phyloP scores from a whole-genome alignment of 2,329 filamentous ascomycete species.

The Camillea tinctor region DNA sequence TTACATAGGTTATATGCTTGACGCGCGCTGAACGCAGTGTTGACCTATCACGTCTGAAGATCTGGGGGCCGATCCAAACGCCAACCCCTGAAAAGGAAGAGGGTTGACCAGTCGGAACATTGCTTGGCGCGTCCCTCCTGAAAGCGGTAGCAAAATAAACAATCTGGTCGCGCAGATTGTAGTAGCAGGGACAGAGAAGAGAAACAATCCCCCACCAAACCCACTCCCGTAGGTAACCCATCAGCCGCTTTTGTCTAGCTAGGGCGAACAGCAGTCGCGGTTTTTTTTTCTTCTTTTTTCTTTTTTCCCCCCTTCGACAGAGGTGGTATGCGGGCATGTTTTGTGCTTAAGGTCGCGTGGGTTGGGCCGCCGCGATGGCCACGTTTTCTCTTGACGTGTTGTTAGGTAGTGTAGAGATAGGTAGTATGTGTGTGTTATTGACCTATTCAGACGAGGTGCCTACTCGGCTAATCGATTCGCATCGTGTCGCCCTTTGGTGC shows the following conservation, averaged over 20 bases:
- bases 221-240: neutral
- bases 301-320: conserved; percentile 5
- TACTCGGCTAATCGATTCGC: conserved; percentile 7
- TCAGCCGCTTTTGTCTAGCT: neutral
- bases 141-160: conserved; percentile 18
- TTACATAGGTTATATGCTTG: conserved; percentile 4
- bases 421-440: conserved; percentile 22
- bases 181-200: conserved; percentile 7
- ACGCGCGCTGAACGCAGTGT: conserved; percentile 18
- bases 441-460: conserved; percentile 19
- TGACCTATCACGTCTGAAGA: conserved; percentile 24
- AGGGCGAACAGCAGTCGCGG: conserved; percentile 10
- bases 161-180: conserved; percentile 14
- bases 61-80: conserved; percentile 24
- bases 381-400: conserved; percentile 14
- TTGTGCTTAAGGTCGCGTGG: conserved; percentile 6
- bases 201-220: neutral
- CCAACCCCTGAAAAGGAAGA: conserved; percentile 18
- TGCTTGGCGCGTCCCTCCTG: conserved; percentile 23
- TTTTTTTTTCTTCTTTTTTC: too few species aligned
- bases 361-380: conserved; percentile 15
- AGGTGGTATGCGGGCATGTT: neutral
- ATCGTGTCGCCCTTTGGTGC: neutral
- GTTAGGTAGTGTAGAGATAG: conserved; percentile 11
- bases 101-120: conserved; percentile 27